A percentile compares a stretch with the other conserved stretches of the same genome.
Evolutionary conservation across 2,329 filamentous ascomycete species (phyloP).

Genomic region (Immersiporthe knoxdaviesiana): DNA sequence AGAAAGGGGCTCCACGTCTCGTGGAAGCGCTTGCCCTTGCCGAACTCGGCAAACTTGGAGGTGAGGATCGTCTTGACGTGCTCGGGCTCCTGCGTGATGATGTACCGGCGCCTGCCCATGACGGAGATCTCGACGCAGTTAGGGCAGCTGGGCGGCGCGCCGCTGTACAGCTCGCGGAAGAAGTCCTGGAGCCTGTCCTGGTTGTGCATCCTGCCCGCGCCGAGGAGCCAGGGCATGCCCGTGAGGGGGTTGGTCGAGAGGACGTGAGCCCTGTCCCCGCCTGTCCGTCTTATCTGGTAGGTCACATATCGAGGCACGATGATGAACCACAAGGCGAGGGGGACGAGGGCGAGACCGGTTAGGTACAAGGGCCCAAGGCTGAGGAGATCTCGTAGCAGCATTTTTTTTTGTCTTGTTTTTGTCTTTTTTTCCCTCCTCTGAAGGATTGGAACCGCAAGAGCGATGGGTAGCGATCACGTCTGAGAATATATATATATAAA

Average conservation of each 20-base stretch:
- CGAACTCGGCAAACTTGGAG: slow-evolving; percentile 59
- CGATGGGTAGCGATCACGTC: not conserved
- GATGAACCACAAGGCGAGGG: slow-evolving; percentile 31
- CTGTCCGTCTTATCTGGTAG: slow-evolving; percentile 37
- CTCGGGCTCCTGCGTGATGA: slow-evolving; percentile 56
- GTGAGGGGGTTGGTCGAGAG: slow-evolving; percentile 41
- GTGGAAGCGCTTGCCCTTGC: slow-evolving; percentile 49
- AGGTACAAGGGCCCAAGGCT: slow-evolving; percentile 21
- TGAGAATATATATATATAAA: not conserved
- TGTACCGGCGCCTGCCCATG: slow-evolving; percentile 39
- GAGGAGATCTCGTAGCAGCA: slow-evolving; percentile 26
- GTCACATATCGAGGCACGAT: slow-evolving; percentile 34
- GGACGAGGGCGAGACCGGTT: slow-evolving; percentile 19
- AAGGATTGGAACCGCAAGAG: no score
- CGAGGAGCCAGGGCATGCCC: slow-evolving; percentile 38
- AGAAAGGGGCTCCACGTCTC: slow-evolving; percentile 50
- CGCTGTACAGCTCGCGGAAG: slow-evolving; percentile 38
- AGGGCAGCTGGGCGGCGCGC: slow-evolving; percentile 38
- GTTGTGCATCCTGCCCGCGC: slow-evolving; percentile 36
- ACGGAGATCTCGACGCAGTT: slow-evolving; percentile 44
- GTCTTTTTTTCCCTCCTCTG: no score
- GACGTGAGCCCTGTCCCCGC: slow-evolving; percentile 40
- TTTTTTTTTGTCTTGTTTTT: not conserved
- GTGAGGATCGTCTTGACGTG: slow-evolving; percentile 62
- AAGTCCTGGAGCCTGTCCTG: slow-evolving; percentile 40